Conservation (phyloP, 2,329 filamentous ascomycete genomes). For the Epichloe festucae region DNA sequence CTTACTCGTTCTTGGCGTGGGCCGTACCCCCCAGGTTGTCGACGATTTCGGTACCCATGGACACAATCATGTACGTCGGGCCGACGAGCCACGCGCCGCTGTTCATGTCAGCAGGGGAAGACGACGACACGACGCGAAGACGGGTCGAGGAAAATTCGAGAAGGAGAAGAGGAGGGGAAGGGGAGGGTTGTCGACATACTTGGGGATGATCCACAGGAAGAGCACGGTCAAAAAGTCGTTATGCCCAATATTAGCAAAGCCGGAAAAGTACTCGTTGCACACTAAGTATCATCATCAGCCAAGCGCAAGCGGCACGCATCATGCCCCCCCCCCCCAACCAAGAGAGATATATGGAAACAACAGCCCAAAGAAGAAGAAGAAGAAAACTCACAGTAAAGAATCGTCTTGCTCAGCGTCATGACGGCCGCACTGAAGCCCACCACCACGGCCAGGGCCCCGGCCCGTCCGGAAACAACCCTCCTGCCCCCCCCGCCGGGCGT, state of each 20-base stretch:
- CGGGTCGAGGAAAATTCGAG: neutral
- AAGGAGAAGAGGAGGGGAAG: neutral
- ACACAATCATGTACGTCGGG: constrained; percentile 37
- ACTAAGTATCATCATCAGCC: constrained; percentile 22
- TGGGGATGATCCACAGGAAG: constrained; percentile 44
- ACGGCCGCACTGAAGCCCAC: constrained; percentile 40
- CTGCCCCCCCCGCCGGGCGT: too few relatives aligned
- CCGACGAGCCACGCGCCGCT: constrained; percentile 44
- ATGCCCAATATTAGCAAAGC: constrained; percentile 44
- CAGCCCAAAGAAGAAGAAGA: constrained; percentile 1
- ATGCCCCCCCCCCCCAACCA: too few relatives aligned
- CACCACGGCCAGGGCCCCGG: constrained; percentile 32
- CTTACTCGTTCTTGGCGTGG: constrained; percentile 27
- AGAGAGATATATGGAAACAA: neutral
- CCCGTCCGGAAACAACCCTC: constrained; percentile 26
- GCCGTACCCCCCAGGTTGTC: constrained; percentile 29
- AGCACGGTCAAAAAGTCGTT: constrained; percentile 33
- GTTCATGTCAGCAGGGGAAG: neutral
- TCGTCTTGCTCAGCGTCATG: constrained; percentile 51
- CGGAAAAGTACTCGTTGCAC: constrained; percentile 43
- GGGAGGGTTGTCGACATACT: constrained; percentile 26
- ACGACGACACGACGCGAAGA: too few relatives aligned
- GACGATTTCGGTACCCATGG: constrained; percentile 35
- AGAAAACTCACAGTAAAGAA: constrained; percentile 39
- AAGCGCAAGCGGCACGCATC: neutral